Evolutionary conservation across 305 asterid species (phyloP), one percentile per base, ranked within the genome.

Genomic region (Nicotiana rustica): DNA sequence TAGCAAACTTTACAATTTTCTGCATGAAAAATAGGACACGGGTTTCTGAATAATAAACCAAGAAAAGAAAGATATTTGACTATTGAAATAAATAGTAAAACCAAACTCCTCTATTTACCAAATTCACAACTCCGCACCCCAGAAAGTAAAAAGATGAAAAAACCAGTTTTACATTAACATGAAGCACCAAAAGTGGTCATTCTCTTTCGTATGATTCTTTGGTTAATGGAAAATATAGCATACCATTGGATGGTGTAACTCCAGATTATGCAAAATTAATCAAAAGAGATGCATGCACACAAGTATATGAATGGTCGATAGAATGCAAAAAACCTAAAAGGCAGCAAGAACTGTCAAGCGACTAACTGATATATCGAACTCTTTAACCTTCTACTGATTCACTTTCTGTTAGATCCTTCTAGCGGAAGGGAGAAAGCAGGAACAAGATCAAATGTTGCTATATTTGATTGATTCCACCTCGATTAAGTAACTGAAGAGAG

Each of bases 1-100:
- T 15, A 75, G 60, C 52, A 75, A 19, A 4, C 8, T 2, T 75
- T 52, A 29, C 80, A 52, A 75, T 49, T 19, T 71, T 75, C 80
- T 73, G 41, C 44, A 49, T 25, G 44, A 25, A 73, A 49, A 49
- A 33, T 38, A 73, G 4, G 62, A 49, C 61, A 71, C 21, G 61
- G 38, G 2, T 47, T 47, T 71, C 78, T 21, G 38, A 47, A 13
- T 21, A 44, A 71, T 13, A 47, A 49, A 38, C 41, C 52, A 25
- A 49, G 64, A 8, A 41, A 41, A 41, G 49, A 41, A 41, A 41
- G 49, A 41, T 41, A 66, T 6, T 14, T 66, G 36, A 5, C 71
- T 66, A 52, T 14, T 8, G 35, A 66, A 66, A 66, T 9, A 66
- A 31, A 66, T 31, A 7, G 47, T 66, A 31, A 62, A 66, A 66